These are phyloP conservation scores for Meyerozyma carpophila DNA, from an alignment of 1,139 yeast genomes.

Conservation along the genomic window DNA sequence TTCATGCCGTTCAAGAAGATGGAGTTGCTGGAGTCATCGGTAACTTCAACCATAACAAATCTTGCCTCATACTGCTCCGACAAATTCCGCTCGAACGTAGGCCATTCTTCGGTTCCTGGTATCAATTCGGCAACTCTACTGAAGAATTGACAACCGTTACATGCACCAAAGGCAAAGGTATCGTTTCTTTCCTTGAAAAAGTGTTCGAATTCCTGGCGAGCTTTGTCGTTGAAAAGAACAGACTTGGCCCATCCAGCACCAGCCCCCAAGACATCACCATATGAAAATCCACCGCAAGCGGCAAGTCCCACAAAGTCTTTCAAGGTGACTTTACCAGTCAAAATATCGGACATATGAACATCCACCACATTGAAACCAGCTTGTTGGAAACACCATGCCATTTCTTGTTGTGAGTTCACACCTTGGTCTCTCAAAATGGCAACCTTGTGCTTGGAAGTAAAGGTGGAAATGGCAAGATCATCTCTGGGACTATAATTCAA, in stretches of 20 bases:
- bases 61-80: slow-evolving; percentile 98
- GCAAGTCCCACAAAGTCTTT: slow-evolving; percentile 88
- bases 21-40: slow-evolving; percentile 50
- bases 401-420: slow-evolving; percentile 96
- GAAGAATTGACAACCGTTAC: slow-evolving; percentile 98
- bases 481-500: slow-evolving; percentile 55
- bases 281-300: slow-evolving; percentile 99
- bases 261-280: slow-evolving; percentile 98
- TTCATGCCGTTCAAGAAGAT: slow-evolving; percentile 87
- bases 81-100: slow-evolving; percentile 83
- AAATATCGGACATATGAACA: slow-evolving; percentile 94
- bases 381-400: slow-evolving; percentile 95
- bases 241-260: slow-evolving; percentile 99
- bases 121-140: slow-evolving; percentile 82
- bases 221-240: slow-evolving; percentile 77
- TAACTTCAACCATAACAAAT: slow-evolving; percentile 81
- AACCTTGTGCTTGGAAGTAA: slow-evolving; percentile 65
- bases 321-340: slow-evolving; percentile 67
- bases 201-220: slow-evolving; percentile 67
- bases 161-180: slow-evolving; percentile 98
- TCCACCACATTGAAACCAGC: slow-evolving; percentile 94
- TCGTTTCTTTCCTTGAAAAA: slow-evolving; percentile 85
- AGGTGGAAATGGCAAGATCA: slow-evolving; percentile 25
- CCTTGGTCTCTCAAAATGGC: slow-evolving; percentile 98
- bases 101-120: slow-evolving; percentile 97